Evolutionary conservation across 306 rosid genomes (phyloP), one percentile per base, ranked within the genome.

Genomic region (Trifolium subterraneum): DNA sequence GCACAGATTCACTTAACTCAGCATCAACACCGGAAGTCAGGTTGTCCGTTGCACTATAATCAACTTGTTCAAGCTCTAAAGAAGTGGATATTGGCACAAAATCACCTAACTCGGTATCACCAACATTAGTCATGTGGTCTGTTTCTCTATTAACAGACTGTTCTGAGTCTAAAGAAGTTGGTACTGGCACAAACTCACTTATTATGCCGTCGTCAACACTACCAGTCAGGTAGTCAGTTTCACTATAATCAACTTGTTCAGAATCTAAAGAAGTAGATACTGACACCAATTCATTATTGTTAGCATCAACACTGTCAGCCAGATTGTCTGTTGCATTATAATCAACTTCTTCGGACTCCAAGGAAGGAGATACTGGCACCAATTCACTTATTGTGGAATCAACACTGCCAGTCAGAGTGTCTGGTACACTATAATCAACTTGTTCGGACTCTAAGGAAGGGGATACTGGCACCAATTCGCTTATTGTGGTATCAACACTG

Each of bases 81-180:
- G 62, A 33, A 73, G 74, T 36, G 52, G 78, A 73, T 45, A 20
- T 35, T 39, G 60, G 48, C 1, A 36, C 42, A 22, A 25, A 25
- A 27, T 78, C 68, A 25, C 38, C 1, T 22, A 23, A 36, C 38
- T 42, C 71, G 1, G 38, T 22, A 42, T 66, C 55, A 42, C 8
- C 36, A 22, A 14, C 27, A 66, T 27, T 14, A 22, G 38, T 23
- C 2, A 14, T 14, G 55, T 42, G 23, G 55, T 8, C 29, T 14
- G 55, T 42, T 66, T 25, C 71, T 13, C 22, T 23, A 66, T 42
- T 23, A 14, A 18, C 38, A 66, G 33, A n/a, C 12, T 23, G 50
- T 60, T 76, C 77, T 25, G 73, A 64, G 63, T 72, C 73, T 16
- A 64, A 58, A 63, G 79, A 60, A 33, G 72, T 20, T 2, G 76